Evolutionary conservation across 345 rosid genomes (phyloP), one percentile per base, ranked within the genome.

Genomic region (Turnera subulata): DNA sequence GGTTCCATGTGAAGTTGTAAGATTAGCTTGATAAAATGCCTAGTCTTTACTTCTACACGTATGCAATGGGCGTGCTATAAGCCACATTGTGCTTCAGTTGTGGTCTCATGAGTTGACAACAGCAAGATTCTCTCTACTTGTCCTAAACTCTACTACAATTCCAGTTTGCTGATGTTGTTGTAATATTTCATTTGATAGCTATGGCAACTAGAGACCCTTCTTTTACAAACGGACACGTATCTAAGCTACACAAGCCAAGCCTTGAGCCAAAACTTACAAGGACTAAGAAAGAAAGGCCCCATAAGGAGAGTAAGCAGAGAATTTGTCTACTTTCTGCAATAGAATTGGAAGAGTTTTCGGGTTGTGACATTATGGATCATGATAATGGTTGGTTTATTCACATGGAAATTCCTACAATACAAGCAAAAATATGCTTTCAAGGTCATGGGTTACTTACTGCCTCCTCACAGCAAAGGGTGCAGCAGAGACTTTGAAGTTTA

Each of bases 181-280:
- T 53, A 40, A 11, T 46, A n/a, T 54, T 58, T 66, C 45, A 38
- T 47, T 20, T 3, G 5, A 29, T 29, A 92, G 98, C 84, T 92
- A 63, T 89, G 98, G 98, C 98, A 92, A 78, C 71, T 92, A 53
- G 98, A 92, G 82, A 92, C 98, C 8, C 79, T 92, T 55, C 95
- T 92, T 59, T 72, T 92, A 45, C 98, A 92, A 59, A 92, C 84
- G 74, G 98, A 92, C 70, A 92, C 98, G 61, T 89, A 88, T 73
- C 73, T 86, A 13, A 92, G 80, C 78, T 89, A 92, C 72, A 92
- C 98, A 5, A 91, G 98, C 73, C 96, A 91, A 68, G 96, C 96
- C 46, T 65, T 91, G 64, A 92, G 98, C 80, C 98, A 92, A 70
- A 92, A 92, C 71, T 81, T 92, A 33, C 98, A 29, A 29, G 35